Base-by-base conservation (phyloP, 495 filamentous ascomycete genomes). In the Penicillium simplicissimum region DNA sequence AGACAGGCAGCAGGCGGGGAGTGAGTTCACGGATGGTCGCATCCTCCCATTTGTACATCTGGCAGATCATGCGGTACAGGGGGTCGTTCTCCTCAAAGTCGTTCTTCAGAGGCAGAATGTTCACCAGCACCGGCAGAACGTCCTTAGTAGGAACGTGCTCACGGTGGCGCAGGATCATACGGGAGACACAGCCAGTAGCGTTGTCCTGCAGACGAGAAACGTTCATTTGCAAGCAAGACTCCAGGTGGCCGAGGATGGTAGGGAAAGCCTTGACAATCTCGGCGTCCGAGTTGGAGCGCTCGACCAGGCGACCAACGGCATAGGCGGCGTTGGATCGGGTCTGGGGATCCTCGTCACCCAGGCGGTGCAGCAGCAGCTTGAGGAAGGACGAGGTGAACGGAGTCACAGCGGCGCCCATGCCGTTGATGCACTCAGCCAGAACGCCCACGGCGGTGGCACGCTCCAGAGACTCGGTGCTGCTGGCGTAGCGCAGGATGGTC, bases 71-170 rank as follows among this genome's bases (percentile, higher is more conserved):
- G 66, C 87, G 82, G 76, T 87, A 98, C 37, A 98, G 85, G 11
- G 94, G 91, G 61, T 90, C 88, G 79, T 98, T 98, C 85, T 98
- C 95, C 74, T 97, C 93, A 63, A 85, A 98, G 73, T 98, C 95
- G 66, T 97, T 93, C 78, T 90, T 92, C 66, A 98, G 78, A 28
- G 95, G 95, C 48, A 98, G 82, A 13, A 95, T 82, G 55, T 81
- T 82, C 19, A 95, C 84, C 43, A 98, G 81, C 3, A 84, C 86
- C 25, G 93, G 93, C 1, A 98, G 83, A 19, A 96, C 90, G 11
- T 96, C 87, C 58, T 82, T 75, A 58, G 92, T 79, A 6, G 93
- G 93, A 8, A 97, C 85, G 55, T 84, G 84, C 51, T 92, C 87
- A 11, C 90, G 89, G 70, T 92, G 85, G 58, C 87, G 86, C 70